These are phyloP conservation scores for Wallacemonas sp. DNA, from an alignment of 208 protist genomes.

Conservation along the genomic window DNA sequence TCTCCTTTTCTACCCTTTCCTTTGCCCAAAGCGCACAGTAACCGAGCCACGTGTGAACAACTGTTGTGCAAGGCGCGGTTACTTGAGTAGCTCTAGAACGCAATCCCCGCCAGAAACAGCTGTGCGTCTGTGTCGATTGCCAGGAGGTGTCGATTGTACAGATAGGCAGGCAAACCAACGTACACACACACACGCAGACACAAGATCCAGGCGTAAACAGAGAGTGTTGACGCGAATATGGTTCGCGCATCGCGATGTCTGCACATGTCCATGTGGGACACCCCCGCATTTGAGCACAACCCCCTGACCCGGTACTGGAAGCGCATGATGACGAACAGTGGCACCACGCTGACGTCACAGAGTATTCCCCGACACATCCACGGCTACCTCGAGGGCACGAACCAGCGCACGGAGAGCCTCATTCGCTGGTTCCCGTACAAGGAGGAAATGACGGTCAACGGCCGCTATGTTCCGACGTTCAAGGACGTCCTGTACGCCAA, in stretches of 20 bases:
- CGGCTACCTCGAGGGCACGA: conserved; percentile 79
- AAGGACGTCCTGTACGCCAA: conserved; percentile 76
- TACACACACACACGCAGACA: background rate
- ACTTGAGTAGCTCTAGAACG: no score
- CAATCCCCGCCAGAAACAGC: no score
- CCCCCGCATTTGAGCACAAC: conserved; percentile 78
- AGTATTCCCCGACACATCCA: conserved; percentile 89
- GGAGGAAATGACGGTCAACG: conserved; percentile 82
- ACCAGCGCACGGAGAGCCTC: conserved; percentile 63
- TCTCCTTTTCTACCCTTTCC: background rate
- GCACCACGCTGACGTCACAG: conserved; percentile 73
- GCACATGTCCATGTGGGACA: conserved; percentile 83
- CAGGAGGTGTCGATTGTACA: background rate
- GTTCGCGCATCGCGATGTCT: conserved; percentile 19
- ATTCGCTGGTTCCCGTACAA: conserved; percentile 91
- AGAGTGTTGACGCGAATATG: no score
- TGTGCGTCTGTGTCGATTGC: background rate
- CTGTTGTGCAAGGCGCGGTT: no score
- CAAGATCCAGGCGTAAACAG: no score
- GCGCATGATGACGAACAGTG: conserved; percentile 76
- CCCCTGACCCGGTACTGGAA: conserved; percentile 83
- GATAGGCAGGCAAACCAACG: background rate
- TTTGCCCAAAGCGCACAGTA: background rate
- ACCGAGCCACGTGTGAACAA: background rate
- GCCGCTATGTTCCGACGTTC: conserved; percentile 75